Percentiles rank a stretch among this genome's conserved stretches.
Conservation (phyloP, 176 grass and related monocot species). For the Dendrocalamus sinicus region DNA sequence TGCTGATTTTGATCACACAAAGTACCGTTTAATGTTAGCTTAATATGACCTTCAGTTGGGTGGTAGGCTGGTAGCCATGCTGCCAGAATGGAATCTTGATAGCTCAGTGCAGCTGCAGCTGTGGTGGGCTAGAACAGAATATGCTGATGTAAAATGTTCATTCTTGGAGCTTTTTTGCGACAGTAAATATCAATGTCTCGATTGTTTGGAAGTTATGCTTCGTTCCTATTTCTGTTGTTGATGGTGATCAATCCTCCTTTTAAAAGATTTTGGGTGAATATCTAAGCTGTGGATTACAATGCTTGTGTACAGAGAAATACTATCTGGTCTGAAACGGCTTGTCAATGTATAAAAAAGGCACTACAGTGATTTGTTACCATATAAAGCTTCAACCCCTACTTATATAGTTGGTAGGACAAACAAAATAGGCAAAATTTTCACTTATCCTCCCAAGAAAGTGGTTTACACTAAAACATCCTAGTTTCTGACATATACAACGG, state of each 20-base stretch:
- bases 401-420: slow-evolving; percentile 1
- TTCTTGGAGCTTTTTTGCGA: neutral
- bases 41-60: neutral
- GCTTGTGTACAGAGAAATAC: neutral
- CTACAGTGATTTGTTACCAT: neutral
- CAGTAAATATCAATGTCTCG: neutral
- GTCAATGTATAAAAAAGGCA: neutral
- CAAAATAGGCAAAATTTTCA: slow-evolving; percentile 22
- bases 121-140: slow-evolving; percentile 25
- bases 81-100: neutral
- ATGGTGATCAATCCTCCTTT: neutral
- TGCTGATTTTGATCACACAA: slow-evolving; percentile 13
- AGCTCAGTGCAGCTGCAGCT: neutral
- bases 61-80: neutral
- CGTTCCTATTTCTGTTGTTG: neutral
- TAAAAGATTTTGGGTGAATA: neutral
- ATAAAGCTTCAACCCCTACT: neutral
- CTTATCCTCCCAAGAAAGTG: neutral
- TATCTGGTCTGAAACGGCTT: slow-evolving; percentile 13
- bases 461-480: neutral
- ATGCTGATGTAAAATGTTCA: neutral
- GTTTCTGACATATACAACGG: neutral
- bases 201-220: neutral
- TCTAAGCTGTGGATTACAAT: neutral
- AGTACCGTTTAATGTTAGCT: neutral